Base-by-base conservation (phyloP, 805 yeast species). In the Barnettozyma pratensis region DNA sequence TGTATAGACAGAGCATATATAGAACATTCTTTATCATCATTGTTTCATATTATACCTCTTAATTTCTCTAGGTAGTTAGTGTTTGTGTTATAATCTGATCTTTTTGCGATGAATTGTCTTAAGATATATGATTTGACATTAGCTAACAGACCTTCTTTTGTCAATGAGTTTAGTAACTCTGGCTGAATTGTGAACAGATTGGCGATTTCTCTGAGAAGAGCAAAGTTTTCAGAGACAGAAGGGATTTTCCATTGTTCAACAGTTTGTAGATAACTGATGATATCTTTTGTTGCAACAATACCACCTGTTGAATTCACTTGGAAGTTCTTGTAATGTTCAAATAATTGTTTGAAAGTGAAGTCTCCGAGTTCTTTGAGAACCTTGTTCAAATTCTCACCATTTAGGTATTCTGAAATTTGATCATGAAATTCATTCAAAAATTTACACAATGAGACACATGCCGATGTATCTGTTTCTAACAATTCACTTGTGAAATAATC, bases 151-250 rank as follows among this genome's bases (percentile, higher is more conserved):
- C 96, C 94, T 59, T 89, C 96, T 38, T 83, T 81, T 3, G 89
- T 81, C 59, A 90, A 73, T 1, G 96, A 86, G 53, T 81, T 81
- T 47, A 90, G 69, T 56, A 87, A 74, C 49, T 86, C 86, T 2
- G 92, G 85, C 60, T 87, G 94, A 14, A 88, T 96, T 0, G 96
- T 84, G 64, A 83, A 91, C 50, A 91, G 69, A 58, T 87, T 88
- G 32, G 92, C 89, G 52, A 91, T 77, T 56, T 90, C 96, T 61
- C 89, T 79, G 53, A 91, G 68, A 10, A 88, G 74, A 44, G 80
- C 80, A 67, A 87, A 84, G 49, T 76, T 75, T 34, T 81, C 86
- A 4, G 81, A 69, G 30, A 87, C 66, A 39, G 77, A 81, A 2
- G 75, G 73, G 12, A 85, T 72, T 7, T 72, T 69, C 92, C 94